Percentiles rank a stretch among this genome's conserved stretches.
Conservation (phyloP, 208 protist genomes). For the Leishmania amazonensis region DNA sequence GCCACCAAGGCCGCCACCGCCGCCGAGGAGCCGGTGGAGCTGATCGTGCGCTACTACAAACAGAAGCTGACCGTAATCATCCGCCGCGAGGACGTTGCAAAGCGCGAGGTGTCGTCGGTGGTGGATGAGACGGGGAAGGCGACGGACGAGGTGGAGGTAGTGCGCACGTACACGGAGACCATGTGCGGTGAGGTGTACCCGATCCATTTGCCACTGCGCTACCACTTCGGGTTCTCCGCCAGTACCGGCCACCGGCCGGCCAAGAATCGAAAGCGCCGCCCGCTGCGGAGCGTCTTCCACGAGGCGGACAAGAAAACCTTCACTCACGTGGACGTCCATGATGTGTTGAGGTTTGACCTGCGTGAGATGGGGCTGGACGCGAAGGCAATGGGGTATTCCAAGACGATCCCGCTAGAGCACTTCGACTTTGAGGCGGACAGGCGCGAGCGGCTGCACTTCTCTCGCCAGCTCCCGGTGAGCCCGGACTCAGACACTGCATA, state of each 20-base stretch:
- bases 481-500: constrained; percentile 45
- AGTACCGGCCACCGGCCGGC: constrained; percentile 59
- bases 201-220: constrained; percentile 56
- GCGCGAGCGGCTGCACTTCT: constrained; percentile 71
- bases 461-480: constrained; percentile 59
- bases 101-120: constrained; percentile 16
- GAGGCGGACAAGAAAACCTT: constrained; percentile 27
- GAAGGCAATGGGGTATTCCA: constrained; percentile 77
- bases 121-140: constrained; percentile 19
- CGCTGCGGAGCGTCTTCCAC: constrained; percentile 34
- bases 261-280: constrained; percentile 24
- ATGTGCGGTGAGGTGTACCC: constrained; percentile 76
- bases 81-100: constrained; percentile 46
- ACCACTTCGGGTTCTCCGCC: constrained; percentile 81
- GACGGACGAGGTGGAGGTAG: constrained; percentile 40
- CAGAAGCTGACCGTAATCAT: constrained; percentile 61
- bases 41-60: constrained; percentile 79
- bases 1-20: constrained; percentile 33
- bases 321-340: constrained; percentile 81
- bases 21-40: constrained; percentile 68
- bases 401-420: constrained; percentile 74
- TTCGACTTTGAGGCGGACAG: constrained; percentile 75
- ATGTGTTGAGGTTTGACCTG: constrained; percentile 67
- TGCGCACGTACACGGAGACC: constrained; percentile 65
- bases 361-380: constrained; percentile 73